phyloP scores from a whole-genome alignment of 2,329 filamentous ascomycete species.

The Akanthomyces muscarius region DNA sequence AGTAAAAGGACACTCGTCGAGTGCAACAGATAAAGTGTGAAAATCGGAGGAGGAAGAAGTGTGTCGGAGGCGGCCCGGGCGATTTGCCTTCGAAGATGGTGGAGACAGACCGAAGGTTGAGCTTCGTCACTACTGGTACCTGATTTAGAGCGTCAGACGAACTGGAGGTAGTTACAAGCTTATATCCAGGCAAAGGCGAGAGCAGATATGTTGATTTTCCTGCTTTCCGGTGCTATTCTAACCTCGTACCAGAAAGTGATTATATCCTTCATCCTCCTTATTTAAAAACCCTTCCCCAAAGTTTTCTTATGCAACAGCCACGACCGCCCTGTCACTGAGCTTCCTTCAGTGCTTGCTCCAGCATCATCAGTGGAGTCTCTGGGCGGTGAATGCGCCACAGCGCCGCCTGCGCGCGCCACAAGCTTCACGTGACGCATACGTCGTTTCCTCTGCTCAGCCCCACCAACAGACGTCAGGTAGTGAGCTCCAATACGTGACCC shows the following conservation, averaged over 20 bases:
- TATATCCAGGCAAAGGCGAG: neutral
- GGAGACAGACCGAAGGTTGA: constrained; percentile 19
- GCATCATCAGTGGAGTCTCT: constrained; percentile 12
- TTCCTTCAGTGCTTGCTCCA: constrained; percentile 4
- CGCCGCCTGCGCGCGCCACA: neutral
- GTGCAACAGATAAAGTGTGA: neutral
- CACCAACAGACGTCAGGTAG: constrained; percentile 32
- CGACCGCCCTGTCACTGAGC: neutral
- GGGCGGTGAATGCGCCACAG: constrained; percentile 17
- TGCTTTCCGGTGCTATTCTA: too few relatives aligned
- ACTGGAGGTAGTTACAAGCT: neutral
- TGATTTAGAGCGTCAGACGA: constrained; percentile 19
- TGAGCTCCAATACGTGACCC: constrained; percentile 25
- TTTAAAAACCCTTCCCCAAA: too few relatives aligned
- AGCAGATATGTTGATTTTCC: neutral
- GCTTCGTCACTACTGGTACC: constrained; percentile 34
- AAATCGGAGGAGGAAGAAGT: neutral
- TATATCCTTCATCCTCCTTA: neutral
- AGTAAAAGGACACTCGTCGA: neutral
- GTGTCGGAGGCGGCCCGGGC: neutral
- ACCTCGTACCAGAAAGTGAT: too few relatives aligned
- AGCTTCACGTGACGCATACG: constrained; percentile 12
- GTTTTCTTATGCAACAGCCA: neutral
- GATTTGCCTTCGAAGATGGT: constrained; percentile 16
- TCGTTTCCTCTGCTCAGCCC: constrained; percentile 23